Percentiles rank a stretch among this genome's conserved stretches.
Evolutionary conservation across 495 filamentous ascomycete species (phyloP).

Genomic region (Trichocladium uniseriatum): DNA sequence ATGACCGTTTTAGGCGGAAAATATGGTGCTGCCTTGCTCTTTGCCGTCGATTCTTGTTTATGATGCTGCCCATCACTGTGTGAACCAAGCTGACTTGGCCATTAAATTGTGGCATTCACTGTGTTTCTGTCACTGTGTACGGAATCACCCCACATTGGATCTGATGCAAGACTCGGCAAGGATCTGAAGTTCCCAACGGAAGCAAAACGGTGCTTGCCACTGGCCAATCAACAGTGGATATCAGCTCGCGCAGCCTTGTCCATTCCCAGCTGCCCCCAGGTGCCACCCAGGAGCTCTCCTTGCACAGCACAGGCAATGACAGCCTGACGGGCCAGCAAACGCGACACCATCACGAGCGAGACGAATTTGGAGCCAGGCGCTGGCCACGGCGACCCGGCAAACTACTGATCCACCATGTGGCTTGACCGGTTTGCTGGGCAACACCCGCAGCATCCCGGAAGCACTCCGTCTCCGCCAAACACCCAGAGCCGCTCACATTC

Average conservation of each 20-base stretch:
- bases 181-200: too few species aligned
- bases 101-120: too few species aligned
- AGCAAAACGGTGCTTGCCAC: background rate
- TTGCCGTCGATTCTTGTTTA: too few species aligned
- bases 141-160: too few species aligned
- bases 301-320: background rate
- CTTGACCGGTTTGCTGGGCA: slow-evolving; percentile 76
- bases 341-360: background rate
- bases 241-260: background rate
- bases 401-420: slow-evolving; percentile 53
- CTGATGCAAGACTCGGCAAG: too few species aligned
- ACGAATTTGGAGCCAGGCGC: background rate
- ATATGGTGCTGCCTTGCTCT: too few species aligned
- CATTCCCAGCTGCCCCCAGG: slow-evolving; percentile 1
- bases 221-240: background rate
- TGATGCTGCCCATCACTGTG: too few species aligned
- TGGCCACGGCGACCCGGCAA: background rate
- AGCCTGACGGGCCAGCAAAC: background rate
- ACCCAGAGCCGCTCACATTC: slow-evolving; percentile 53
- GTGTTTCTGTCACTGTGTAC: too few species aligned
- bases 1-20: too few species aligned
- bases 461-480: slow-evolving; percentile 41
- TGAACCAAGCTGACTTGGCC: too few species aligned
- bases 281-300: background rate
- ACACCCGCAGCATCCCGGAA: slow-evolving; percentile 57